Evolutionary conservation across 2,329 filamentous ascomycete species (phyloP).

Genomic region (Diaporthe batatas): DNA sequence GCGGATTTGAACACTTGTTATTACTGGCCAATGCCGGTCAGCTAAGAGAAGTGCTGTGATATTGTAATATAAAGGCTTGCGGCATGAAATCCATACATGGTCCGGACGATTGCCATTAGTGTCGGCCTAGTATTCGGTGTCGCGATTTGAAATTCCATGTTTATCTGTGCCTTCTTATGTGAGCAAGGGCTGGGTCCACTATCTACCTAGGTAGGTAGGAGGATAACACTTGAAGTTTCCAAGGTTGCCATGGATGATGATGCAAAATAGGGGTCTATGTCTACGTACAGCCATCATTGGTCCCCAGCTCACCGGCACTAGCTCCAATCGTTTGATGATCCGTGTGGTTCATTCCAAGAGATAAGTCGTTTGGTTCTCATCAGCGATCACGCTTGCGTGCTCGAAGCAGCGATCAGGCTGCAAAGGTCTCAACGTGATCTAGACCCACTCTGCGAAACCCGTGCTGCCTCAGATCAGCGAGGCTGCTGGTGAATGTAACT

Average conservation of each 20-base stretch:
- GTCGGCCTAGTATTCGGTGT: background rate
- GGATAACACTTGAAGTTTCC: background rate
- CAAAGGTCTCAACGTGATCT: background rate
- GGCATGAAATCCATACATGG: background rate
- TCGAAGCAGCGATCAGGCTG: constrained; percentile 23
- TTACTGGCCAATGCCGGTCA: no score
- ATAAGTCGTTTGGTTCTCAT: background rate
- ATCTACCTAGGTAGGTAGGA: no score
- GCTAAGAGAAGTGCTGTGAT: background rate
- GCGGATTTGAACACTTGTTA: background rate
- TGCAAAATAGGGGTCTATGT: background rate
- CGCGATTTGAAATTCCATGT: background rate
- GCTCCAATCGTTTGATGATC: background rate
- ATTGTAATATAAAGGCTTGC: background rate
- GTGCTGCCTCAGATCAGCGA: background rate
- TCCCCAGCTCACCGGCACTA: no score
- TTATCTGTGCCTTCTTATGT: background rate
- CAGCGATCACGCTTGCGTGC: background rate
- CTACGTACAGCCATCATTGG: no score
- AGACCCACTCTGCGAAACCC: constrained; percentile 13
- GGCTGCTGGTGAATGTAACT: background rate
- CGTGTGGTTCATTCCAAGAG: background rate
- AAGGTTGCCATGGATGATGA: no score
- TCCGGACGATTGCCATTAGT: background rate
- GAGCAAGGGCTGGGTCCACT: background rate